Percentiles rank a stretch among this genome's conserved stretches.
These are phyloP conservation scores for Ilyonectria mors-panacis DNA, from an alignment of 2,329 filamentous ascomycete genomes.

Conservation along the genomic window DNA sequence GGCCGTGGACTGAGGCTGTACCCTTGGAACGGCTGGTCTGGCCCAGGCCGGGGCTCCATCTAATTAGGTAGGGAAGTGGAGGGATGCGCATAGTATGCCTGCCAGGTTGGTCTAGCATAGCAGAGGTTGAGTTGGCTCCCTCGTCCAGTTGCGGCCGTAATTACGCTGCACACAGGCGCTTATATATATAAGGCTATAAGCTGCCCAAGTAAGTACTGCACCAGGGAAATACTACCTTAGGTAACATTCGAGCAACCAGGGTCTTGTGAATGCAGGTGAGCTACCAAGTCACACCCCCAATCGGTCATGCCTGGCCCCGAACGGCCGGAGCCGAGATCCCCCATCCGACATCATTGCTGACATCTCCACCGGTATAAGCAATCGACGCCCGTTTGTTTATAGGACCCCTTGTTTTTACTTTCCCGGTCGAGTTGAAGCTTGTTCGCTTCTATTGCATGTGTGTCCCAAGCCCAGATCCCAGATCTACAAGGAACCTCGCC, in stretches of 20 bases:
- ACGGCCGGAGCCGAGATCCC: conserved; percentile 17
- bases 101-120: not conserved
- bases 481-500: too few species aligned
- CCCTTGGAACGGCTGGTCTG: not conserved
- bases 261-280: conserved; percentile 27
- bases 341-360: conserved; percentile 6
- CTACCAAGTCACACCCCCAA: conserved; percentile 24
- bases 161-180: not conserved
- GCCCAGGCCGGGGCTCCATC: not conserved
- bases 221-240: too few species aligned
- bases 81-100: not conserved
- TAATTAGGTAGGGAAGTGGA: not conserved
- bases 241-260: not conserved
- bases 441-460: too few species aligned
- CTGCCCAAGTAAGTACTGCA: not conserved
- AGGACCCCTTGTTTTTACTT: conserved; percentile 4
- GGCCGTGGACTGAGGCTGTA: conserved; percentile 25
- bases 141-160: not conserved
- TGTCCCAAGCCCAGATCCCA: too few species aligned
- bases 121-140: not conserved
- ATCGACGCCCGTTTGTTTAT: conserved; percentile 9
- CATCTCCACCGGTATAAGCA: not conserved
- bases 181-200: not conserved
- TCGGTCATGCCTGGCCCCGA: conserved; percentile 1
- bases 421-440: not conserved